These are phyloP conservation scores for Gelatoporia subvermispora DNA, from an alignment of 768 basidiomycete genomes.

Conservation along the genomic window DNA sequence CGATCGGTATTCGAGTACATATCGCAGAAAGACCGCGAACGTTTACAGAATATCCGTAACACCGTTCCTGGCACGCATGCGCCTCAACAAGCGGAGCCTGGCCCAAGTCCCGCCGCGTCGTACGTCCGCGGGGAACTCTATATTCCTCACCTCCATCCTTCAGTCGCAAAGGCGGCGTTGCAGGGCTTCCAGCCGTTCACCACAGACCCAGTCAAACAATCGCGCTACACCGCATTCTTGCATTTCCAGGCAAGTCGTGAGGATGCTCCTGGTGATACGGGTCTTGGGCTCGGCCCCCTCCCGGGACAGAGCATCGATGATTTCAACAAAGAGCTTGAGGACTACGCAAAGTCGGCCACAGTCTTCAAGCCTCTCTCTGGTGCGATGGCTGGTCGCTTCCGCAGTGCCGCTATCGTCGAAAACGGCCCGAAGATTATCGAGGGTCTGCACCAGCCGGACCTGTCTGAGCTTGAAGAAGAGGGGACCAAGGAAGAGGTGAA, in stretches of 20 bases:
- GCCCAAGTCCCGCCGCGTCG: constrained; percentile 18
- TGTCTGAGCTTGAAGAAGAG: background rate
- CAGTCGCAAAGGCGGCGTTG: constrained; percentile 81
- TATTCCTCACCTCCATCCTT: constrained; percentile 51
- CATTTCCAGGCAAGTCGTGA: constrained; percentile 51
- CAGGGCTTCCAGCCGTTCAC: constrained; percentile 88
- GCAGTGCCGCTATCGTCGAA: constrained; percentile 72
- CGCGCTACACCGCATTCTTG: constrained; percentile 81
- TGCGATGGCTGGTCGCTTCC: constrained; percentile 94
- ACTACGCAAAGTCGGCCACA: constrained; percentile 82
- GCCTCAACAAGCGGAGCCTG: constrained; percentile 10
- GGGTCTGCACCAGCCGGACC: constrained; percentile 58
- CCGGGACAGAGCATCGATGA: constrained; percentile 59
- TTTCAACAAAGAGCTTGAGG: constrained; percentile 77
- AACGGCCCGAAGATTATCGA: constrained; percentile 55
- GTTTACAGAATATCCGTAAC: constrained; percentile 55
- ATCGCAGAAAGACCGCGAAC: constrained; percentile 86
- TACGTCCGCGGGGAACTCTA: constrained; percentile 29
- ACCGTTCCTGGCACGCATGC: constrained; percentile 22
- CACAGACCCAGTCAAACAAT: constrained; percentile 70
- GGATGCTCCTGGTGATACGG: constrained; percentile 40
- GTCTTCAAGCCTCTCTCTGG: constrained; percentile 90
- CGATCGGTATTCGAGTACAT: constrained; percentile 93
- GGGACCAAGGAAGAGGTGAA: constrained; percentile 38
- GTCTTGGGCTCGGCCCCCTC: constrained; percentile 43